Base-by-base conservation (phyloP, 345 rosid species). In the Gossypium sturtianum region DNA sequence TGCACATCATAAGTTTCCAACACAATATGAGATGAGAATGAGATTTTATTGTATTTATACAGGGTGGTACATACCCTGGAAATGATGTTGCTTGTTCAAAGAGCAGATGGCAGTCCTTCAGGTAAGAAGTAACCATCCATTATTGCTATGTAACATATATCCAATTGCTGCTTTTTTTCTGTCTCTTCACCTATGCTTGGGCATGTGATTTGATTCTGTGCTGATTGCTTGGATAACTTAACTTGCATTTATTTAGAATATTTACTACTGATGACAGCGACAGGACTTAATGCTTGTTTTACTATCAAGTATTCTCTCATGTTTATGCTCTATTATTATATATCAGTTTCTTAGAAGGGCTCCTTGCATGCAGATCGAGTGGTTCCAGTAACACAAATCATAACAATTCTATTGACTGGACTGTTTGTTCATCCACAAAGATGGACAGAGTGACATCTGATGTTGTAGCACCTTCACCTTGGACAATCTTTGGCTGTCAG, bases 401-500 rank as follows among this genome's bases (percentile, higher is more conserved):
- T 38, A 60, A 66, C 27, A 84, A 73, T 59, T 86, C 97, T 25
- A 76, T 89, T 62, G 97, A 90, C 83, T 92, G 98, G 97, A 92
- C 90, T 10, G 83, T 87, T 17, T 82, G 83, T 73, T 83, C 96
- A 3, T 77, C 89, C 38, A 80, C 86, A 38, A 79, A 75, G 38
- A 78, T 85, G 69, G 97, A 91, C 73, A 83, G 83, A 71, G 81
- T 80, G 67, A 85, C 92, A 17, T 82, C 87, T 81, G 98, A 94
- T 85, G 98, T 92, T 76, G 77, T 94, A 81, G 94, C 97, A 23
- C 98, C 98, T 71, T 94, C 98, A 57, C 79, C 94, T 7, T 94
- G 98, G 98, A 90, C 94, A 58, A 94, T 94, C 66, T 90, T 94
- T 61, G 97, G 97, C 49, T 92, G 97, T 85, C 98, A 94, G 68